Evolutionary conservation across 2,329 filamentous ascomycete species (phyloP), one percentile per base, ranked within the genome.

Genomic region (Fusarium poae): DNA sequence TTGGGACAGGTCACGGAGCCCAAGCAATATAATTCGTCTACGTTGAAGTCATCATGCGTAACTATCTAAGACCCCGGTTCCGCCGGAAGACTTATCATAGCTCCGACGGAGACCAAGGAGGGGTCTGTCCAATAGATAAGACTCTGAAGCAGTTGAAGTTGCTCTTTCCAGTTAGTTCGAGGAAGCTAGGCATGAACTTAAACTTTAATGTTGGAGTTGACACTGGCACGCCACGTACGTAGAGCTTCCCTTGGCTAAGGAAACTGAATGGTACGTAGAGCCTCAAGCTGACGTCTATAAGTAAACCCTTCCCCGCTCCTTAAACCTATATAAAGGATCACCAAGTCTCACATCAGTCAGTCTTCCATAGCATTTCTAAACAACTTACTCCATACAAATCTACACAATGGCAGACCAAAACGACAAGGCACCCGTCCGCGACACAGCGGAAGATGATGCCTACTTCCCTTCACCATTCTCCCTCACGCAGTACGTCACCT

Each of bases 381-480:
- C 32, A 35, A 18, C 32, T 18, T 18, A 16, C 15, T 16, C 15
- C 15, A 35, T 18, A 35, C 11, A 37, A 1, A 20, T 20, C 43
- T 15, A 16, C 23, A 20, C 12, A 18, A 58, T 58, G 55, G 29
- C 50, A 9, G 32, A 56, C 3, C 39, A 58, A 29, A 42, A 56
- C 8, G 50, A 56, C 8, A 58, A 30, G 6, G 20, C 37, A 25
- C 55, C 55, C 2, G 50, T 58, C 20, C 39, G 37, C 11, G 55
- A 58, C 13, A 30, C 21, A 3, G 50, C 55, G 20, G 55, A 58
- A 18, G 55, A 56, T n/a, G 55, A 58, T 11, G 55, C 55, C 10
- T 58, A 58, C 7, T 58, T 58, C 35, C 55, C 55, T 27, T 58
- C 55, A 1, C 55, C 55, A 1, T 58, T 37, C 18, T 58, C 55